Conservation (phyloP, 805 yeast species). For the Ogataea ganodermae region DNA sequence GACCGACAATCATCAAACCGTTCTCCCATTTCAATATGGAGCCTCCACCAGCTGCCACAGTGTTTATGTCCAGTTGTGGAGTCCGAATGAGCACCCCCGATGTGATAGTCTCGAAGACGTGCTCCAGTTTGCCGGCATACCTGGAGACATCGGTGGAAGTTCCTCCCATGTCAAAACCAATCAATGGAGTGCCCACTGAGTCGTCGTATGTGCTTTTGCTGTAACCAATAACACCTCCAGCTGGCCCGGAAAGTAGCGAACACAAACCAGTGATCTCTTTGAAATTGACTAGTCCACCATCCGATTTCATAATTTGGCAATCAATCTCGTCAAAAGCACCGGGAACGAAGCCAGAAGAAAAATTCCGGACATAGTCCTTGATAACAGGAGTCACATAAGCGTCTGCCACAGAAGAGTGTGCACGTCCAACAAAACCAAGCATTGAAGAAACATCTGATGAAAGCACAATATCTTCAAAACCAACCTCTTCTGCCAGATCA, state of each 20-base stretch:
- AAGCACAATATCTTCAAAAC: constrained; percentile 65
- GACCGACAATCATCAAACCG: constrained; percentile 82
- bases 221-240: constrained; percentile 97
- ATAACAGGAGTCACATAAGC: constrained; percentile 82
- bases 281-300: constrained; percentile 90
- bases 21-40: constrained; percentile 66
- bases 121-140: constrained; percentile 68
- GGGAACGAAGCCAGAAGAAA: constrained; percentile 59
- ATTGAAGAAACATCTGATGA: constrained; percentile 71
- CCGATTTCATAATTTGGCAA: constrained; percentile 90
- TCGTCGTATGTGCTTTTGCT: constrained; percentile 72
- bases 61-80: constrained; percentile 78
- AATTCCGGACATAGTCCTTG: constrained; percentile 57
- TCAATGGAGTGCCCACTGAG: constrained; percentile 53
- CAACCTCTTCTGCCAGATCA: constrained; percentile 57
- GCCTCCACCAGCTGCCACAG: constrained; percentile 88
- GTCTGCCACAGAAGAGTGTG: constrained; percentile 76
- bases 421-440: constrained; percentile 72
- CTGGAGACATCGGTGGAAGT: constrained; percentile 84
- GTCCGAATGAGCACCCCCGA: constrained; percentile 81
- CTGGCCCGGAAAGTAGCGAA: constrained; percentile 93
- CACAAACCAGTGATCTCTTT: constrained; percentile 77
- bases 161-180: constrained; percentile 90
- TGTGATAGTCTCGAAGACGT: constrained; percentile 77
- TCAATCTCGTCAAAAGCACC: constrained; percentile 49